Percentiles rank a stretch among this genome's conserved stretches.
phyloP scores from a whole-genome alignment of 768 basidiomycete genomes.

The Termitomyces bulborhizus region DNA sequence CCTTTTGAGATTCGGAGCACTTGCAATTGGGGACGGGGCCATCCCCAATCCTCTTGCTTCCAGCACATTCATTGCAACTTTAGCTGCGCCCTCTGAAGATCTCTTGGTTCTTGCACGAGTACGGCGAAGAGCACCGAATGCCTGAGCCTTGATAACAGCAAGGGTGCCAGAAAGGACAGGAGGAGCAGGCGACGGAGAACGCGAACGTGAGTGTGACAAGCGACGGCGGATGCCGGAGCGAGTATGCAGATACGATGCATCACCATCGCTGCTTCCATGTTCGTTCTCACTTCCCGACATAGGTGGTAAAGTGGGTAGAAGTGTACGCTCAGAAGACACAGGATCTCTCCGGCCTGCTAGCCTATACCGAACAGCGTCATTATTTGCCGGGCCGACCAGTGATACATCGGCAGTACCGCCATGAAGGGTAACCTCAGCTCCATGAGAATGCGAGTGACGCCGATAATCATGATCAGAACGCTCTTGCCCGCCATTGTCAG shows the following conservation, averaged over 20 bases:
- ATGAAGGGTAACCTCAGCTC: constrained; percentile 62
- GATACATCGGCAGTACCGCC: constrained; percentile 73
- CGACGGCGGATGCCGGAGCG: constrained; percentile 44
- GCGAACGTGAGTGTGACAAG: constrained; percentile 39
- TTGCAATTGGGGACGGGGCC: constrained; percentile 2
- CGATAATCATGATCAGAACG: constrained; percentile 63
- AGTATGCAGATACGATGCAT: constrained; percentile 33
- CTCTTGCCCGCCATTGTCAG: constrained; percentile 50
- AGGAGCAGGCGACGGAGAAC: constrained; percentile 40
- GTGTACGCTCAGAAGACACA: constrained; percentile 41
- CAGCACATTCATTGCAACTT: constrained; percentile 75
- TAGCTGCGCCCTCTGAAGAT: constrained; percentile 61
- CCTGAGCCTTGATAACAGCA: constrained; percentile 87
- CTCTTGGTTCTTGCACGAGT: constrained; percentile 72
- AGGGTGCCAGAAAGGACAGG: constrained; percentile 68
- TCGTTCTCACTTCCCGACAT: constrained; percentile 48
- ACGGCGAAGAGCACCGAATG: constrained; percentile 79
- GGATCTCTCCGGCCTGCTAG: constrained; percentile 42
- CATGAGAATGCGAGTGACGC: constrained; percentile 45
- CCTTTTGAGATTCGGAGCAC: constrained; percentile 13
- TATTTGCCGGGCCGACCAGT: constrained; percentile 36
- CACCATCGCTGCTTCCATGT: constrained; percentile 52
- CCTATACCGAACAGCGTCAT: constrained; percentile 57
- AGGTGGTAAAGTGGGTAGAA: constrained; percentile 41
- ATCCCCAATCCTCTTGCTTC: constrained; percentile 72